A percentile compares a stretch with the other conserved stretches of the same genome.
These are phyloP conservation scores for Fusarium napiforme DNA, from an alignment of 2,329 filamentous ascomycete species.

Conservation along the genomic window DNA sequence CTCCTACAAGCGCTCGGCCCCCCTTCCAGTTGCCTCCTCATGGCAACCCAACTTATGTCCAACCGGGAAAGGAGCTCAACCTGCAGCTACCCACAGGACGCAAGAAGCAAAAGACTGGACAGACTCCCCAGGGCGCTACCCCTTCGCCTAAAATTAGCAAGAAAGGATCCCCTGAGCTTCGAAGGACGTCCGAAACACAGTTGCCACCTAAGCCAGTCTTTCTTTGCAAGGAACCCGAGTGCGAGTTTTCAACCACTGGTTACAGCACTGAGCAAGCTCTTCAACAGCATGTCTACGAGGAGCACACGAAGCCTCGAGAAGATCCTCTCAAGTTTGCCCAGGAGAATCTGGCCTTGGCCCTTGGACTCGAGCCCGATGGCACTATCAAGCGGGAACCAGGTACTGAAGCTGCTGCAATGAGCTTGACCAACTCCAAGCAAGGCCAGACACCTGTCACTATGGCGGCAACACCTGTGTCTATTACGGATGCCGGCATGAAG, in stretches of 20 bases:
- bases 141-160: conserved; percentile 62
- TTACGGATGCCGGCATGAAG: conserved; percentile 62
- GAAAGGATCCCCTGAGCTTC: conserved; percentile 58
- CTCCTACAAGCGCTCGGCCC: conserved; percentile 67
- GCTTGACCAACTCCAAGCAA: conserved; percentile 57
- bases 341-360: conserved; percentile 59
- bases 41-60: conserved; percentile 67
- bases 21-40: conserved; percentile 69
- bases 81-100: conserved; percentile 67
- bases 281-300: conserved; percentile 65
- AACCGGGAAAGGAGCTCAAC: conserved; percentile 63
- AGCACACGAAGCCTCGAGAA: conserved; percentile 66
- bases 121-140: conserved; percentile 53
- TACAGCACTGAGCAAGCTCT: conserved; percentile 67
- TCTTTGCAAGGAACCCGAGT: conserved; percentile 64
- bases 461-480: conserved; percentile 62
- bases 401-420: conserved; percentile 53
- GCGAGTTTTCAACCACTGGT: conserved; percentile 60
- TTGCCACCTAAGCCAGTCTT: conserved; percentile 55
- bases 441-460: conserved; percentile 58
- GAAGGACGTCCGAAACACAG: conserved; percentile 47
- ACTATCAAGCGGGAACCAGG: conserved; percentile 52
- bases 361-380: conserved; percentile 66
- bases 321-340: conserved; percentile 64
- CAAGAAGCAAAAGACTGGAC: conserved; percentile 63